Evolutionary conservation across 768 basidiomycete species (phyloP), one percentile per base, ranked within the genome.

Genomic region (Lactifluus subvellereus): DNA sequence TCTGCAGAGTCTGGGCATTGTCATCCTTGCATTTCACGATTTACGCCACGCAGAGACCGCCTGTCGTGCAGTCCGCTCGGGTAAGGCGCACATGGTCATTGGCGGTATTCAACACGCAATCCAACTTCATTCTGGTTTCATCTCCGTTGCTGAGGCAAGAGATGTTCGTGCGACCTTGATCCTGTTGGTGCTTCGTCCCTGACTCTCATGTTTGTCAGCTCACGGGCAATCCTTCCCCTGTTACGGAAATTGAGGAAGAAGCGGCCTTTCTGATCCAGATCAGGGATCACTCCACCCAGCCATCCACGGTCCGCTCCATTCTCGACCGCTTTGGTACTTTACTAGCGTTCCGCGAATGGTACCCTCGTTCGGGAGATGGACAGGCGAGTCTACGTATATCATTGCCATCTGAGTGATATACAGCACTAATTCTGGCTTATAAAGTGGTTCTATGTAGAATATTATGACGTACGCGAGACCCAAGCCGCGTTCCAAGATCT

Each of bases 391-490:
- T 20, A 6, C 32, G 48, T 59, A 37, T 33, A 54, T 35, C 18
- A 7, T 49, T n/a, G 27, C 40, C n/a, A 27, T 32, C 20, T 42
- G 18, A 5, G 16, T 43, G 45, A 33, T 10, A 49, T 16, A 20
- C 20, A n/a, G 37, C 14, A 22, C 56, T 62, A 33, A 62, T 43
- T 0, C 37, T 22, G 16, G 52, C 20, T 27, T 57, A 13, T 32
- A 18, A 22, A 79, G 72, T 72, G 79, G 33, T 89, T 84, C 72
- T 74, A 73, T 45, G 81, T 85, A 56, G 88, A 90, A 66, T 93
- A 82, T 70, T 87, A 79, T 69, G 88, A 91, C 69, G 77, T 82
- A 32, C 79, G 87, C 30, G 79, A 80, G 43, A 84, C 87, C 6
- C 74, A 77, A 43, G 68, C 71, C 11, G 88, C 89, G 14, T 79